Evolutionary conservation across 2,329 filamentous ascomycete genomes (phyloP).

Genomic region (Botrytis medusae): DNA sequence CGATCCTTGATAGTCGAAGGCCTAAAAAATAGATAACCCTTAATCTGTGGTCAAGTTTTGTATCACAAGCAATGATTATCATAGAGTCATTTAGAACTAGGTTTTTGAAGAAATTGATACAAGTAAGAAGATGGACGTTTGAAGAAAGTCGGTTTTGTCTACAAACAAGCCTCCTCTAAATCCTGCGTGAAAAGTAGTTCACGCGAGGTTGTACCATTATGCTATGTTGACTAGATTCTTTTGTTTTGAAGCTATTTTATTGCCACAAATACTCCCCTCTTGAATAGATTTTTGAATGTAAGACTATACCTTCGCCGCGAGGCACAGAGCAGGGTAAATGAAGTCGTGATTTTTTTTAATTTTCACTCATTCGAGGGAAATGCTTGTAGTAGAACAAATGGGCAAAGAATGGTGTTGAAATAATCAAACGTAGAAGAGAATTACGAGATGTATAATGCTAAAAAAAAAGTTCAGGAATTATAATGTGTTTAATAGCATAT

Average conservation of each 20-base stretch:
- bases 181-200: not conserved
- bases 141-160: not conserved
- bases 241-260: accelerated
- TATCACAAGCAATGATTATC: not conserved
- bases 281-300: accelerated
- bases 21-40: not conserved
- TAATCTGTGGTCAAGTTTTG: not conserved
- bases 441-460: accelerated
- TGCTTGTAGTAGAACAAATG: not conserved
- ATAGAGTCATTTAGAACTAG: not conserved
- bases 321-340: not conserved
- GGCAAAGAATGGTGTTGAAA: not conserved
- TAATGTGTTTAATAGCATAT: not conserved
- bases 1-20: not conserved
- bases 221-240: not conserved
- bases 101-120: not conserved
- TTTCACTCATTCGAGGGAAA: not conserved
- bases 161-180: not conserved
- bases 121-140: not conserved
- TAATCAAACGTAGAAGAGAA: not conserved
- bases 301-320: not conserved
- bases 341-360: not conserved
- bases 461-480: not conserved
- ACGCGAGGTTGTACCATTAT: not conserved
- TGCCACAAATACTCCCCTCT: not conserved